These are phyloP conservation scores for Collybia nuda DNA, from an alignment of 768 basidiomycete species.

Conservation along the genomic window DNA sequence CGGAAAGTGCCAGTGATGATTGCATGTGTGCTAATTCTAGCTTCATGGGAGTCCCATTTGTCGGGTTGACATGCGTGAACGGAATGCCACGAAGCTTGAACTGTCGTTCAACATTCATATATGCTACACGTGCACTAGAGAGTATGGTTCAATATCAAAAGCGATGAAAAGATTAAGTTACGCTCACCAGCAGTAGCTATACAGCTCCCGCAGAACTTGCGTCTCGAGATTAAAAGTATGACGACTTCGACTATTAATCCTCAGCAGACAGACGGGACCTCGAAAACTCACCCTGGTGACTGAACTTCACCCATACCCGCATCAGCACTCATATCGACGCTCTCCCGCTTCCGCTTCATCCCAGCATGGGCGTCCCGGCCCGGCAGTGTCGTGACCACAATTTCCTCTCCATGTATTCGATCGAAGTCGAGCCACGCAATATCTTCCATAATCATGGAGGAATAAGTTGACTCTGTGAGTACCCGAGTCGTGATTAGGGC, in stretches of 20 bases:
- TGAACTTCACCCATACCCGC: conserved; percentile 1
- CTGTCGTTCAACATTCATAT: conserved; percentile 84
- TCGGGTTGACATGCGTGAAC: conserved; percentile 71
- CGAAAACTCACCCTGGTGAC: conserved; percentile 17
- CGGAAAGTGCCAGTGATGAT: conserved; percentile 71
- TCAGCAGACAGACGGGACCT: neutral
- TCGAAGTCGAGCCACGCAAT: conserved; percentile 77
- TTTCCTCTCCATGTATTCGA: conserved; percentile 55
- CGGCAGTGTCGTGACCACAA: conserved; percentile 16
- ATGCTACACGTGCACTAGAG: conserved; percentile 83
- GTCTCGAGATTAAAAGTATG: conserved; percentile 70
- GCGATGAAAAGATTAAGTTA: neutral
- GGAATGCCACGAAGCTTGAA: conserved; percentile 81
- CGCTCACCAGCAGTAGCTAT: conserved; percentile 82
- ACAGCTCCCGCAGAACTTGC: conserved; percentile 72
- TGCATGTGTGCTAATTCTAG: conserved; percentile 57
- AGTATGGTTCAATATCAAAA: neutral
- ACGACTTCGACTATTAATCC: conserved; percentile 1
- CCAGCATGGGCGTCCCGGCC: conserved; percentile 20
- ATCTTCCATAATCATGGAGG: conserved; percentile 69
- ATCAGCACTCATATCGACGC: conserved; percentile 6
- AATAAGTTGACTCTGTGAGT: conserved; percentile 52
- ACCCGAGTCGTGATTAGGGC: conserved; percentile 74
- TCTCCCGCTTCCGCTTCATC: conserved; percentile 22
- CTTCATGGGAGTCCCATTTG: conserved; percentile 34